phyloP scores from a whole-genome alignment of 179 eudicot genomes.

The Pouteria campechiana region DNA sequence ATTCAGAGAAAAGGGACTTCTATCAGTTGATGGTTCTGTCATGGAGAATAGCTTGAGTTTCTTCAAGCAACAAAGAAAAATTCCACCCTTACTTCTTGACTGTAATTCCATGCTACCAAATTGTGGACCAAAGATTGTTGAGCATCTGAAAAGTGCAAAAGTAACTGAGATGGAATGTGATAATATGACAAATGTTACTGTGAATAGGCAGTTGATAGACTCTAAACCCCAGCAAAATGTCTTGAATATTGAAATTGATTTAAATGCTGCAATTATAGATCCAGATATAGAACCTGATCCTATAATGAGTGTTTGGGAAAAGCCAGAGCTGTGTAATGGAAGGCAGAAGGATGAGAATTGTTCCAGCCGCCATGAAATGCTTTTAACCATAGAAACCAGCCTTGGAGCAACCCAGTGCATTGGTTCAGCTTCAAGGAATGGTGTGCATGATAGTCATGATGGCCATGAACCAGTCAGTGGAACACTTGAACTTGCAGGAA shows the following conservation, averaged over 20 bases:
- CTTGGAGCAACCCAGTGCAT: too few species aligned
- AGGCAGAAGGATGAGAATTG: constrained; percentile 4
- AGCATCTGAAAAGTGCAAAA: too few species aligned
- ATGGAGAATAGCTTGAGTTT: constrained; percentile 2
- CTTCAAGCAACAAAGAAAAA: constrained; percentile 5
- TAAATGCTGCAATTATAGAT: too few species aligned
- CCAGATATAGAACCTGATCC: constrained; percentile 10
- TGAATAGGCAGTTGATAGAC: constrained; percentile 1
- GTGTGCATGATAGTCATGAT: too few species aligned
- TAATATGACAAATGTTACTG: constrained; percentile 4
- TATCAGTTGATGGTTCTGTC: constrained; percentile 5
- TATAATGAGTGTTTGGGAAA: constrained; percentile 9
- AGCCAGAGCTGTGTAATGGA: constrained; percentile 11
- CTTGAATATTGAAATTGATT: too few species aligned
- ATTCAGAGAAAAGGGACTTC: constrained; percentile 2
- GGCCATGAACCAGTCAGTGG: too few species aligned
- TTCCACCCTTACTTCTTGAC: constrained; percentile 5
- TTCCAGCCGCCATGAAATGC: too few species aligned
- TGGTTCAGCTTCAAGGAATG: too few species aligned
- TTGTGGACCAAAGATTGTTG: constrained; percentile 11
- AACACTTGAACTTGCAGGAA: too few species aligned
- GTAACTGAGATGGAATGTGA: too few species aligned
- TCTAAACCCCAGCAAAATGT: too few species aligned
- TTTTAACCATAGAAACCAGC: too few species aligned
- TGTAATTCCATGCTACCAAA: constrained; percentile 8